phyloP scores from a whole-genome alignment of 208 protist genomes.

The Trichomonas vaginalis region DNA sequence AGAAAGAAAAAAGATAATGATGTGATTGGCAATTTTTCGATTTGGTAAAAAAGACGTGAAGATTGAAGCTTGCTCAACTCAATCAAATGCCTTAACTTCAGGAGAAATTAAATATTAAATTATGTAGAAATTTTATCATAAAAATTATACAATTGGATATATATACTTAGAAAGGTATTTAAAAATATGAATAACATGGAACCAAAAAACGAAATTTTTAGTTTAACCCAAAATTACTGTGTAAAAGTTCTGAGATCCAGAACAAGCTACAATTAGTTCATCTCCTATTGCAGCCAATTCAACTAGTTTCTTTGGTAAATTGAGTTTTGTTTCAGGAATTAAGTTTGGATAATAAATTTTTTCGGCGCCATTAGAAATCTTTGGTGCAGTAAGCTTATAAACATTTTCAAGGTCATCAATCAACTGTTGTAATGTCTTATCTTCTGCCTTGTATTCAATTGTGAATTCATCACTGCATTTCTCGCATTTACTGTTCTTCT shows the following conservation, averaged over 20 bases:
- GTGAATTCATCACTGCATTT: background rate
- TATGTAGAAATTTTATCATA: background rate
- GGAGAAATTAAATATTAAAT: background rate
- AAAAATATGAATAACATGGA: background rate
- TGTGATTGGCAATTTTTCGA: no score
- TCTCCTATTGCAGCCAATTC: no score
- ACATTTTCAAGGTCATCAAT: background rate
- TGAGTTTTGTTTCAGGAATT: background rate
- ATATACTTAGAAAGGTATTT: background rate
- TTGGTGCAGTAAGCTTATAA: background rate
- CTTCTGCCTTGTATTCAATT: no score
- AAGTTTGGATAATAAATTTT: background rate
- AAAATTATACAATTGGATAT: background rate
- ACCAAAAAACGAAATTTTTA: background rate
- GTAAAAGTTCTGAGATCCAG: background rate
- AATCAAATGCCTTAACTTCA: background rate
- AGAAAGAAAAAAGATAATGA: no score
- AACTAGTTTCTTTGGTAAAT: background rate
- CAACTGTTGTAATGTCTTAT: background rate
- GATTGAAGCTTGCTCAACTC: background rate
- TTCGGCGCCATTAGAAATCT: background rate
- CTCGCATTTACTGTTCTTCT: background rate
- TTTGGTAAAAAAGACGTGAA: background rate
- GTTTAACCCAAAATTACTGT: background rate
- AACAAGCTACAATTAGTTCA: no score